Percentiles rank a stretch among this genome's conserved stretches.
Conservation (phyloP, 805 yeast species). For the Lipomyces yamanashiensis region DNA sequence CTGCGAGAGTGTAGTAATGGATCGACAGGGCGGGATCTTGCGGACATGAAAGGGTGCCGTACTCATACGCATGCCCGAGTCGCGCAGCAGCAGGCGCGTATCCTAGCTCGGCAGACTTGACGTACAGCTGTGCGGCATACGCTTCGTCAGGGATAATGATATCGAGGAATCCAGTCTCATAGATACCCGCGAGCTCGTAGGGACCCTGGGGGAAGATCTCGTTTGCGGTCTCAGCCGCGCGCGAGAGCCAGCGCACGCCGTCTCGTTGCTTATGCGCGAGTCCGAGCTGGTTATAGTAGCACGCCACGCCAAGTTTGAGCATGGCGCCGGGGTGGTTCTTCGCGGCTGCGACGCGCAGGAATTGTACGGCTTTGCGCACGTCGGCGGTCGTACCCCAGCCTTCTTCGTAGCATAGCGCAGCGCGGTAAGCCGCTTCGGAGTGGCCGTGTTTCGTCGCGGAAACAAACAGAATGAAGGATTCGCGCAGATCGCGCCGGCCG, state of each 20-base stretch:
- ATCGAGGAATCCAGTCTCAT: conserved; percentile 83
- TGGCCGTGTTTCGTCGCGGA: conserved; percentile 94
- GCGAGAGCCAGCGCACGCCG: conserved; percentile 90
- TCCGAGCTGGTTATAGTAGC: conserved; percentile 86
- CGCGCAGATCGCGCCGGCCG: conserved; percentile 65
- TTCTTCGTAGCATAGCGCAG: conserved; percentile 89
- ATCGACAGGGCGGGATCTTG: conserved; percentile 83
- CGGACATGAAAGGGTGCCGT: conserved; percentile 68
- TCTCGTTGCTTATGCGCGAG: conserved; percentile 63
- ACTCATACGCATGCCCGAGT: conserved; percentile 82
- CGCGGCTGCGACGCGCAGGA: conserved; percentile 82
- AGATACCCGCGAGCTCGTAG: conserved; percentile 83
- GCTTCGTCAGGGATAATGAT: conserved; percentile 79
- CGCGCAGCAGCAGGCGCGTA: conserved; percentile 79
- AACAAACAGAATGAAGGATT: conserved; percentile 76
- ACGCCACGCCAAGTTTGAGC: conserved; percentile 87
- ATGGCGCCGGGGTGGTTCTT: conserved; percentile 96
- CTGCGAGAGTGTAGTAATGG: conserved; percentile 91
- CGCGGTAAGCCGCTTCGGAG: conserved; percentile 86
- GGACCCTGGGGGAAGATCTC: conserved; percentile 93
- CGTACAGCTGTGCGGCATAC: conserved; percentile 84
- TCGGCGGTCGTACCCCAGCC: conserved; percentile 93
- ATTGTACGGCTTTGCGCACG: conserved; percentile 82
- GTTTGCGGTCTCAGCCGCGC: conserved; percentile 84
- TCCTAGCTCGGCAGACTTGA: conserved; percentile 87